Evolutionary conservation across 352 stramenopile species (phyloP).

Genomic region (Globisporangium parvum): DNA sequence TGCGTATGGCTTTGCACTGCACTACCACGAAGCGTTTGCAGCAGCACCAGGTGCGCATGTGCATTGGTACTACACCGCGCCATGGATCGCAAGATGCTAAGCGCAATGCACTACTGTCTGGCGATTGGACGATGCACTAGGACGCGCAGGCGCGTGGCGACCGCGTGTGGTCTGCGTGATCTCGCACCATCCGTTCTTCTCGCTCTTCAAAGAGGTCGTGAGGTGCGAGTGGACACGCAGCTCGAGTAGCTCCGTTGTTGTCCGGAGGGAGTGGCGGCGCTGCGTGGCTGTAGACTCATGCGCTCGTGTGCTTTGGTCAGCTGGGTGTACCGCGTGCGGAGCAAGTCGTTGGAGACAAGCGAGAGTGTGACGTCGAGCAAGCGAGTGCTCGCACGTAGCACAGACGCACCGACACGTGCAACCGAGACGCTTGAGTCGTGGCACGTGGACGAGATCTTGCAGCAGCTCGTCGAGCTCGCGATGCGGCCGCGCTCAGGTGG

Average conservation of each 20-base stretch:
- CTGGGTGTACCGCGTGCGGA: too few species aligned
- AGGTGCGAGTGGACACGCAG: constrained; percentile 23
- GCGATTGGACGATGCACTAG: constrained; percentile 1
- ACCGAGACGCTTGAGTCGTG: neutral
- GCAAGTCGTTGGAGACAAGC: too few species aligned
- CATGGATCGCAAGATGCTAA: too few species aligned
- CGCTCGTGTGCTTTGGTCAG: too few species aligned
- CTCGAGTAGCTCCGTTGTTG: neutral
- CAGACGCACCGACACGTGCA: too few species aligned
- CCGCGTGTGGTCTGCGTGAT: constrained; percentile 70
- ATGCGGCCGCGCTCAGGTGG: constrained; percentile 24
- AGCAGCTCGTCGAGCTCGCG: constrained; percentile 27
- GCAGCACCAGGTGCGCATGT: constrained; percentile 1
- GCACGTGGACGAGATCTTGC: constrained; percentile 16
- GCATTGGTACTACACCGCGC: too few species aligned
- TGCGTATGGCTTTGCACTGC: constrained; percentile 68
- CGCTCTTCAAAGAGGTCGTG: constrained; percentile 71
- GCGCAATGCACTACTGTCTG: too few species aligned
- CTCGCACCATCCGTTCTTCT: constrained; percentile 79
- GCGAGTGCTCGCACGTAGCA: too few species aligned
- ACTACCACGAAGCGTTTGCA: constrained; percentile 37
- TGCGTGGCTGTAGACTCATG: too few species aligned
- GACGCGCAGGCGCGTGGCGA: constrained; percentile 20
- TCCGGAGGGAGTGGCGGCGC: too few species aligned
- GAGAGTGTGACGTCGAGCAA: too few species aligned